Conservation (phyloP, 129 eudicot species). For the Lonicera japonica region DNA sequence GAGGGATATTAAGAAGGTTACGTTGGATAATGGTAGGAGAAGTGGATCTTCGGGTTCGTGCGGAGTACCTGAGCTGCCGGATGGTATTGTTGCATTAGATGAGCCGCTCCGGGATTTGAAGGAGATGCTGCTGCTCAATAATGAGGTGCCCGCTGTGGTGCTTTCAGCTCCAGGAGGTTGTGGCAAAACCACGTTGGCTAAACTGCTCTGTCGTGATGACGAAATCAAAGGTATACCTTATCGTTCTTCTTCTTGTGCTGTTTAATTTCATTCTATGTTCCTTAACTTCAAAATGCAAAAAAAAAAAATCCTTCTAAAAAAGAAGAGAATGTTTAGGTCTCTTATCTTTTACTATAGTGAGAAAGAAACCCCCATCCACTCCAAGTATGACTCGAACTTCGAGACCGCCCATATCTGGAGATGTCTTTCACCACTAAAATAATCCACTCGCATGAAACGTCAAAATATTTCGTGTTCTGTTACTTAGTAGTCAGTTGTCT, state of each 20-base stretch:
- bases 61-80: conserved; percentile 24
- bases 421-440: too few relatives aligned
- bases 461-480: too few relatives aligned
- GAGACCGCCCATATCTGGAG: too few relatives aligned
- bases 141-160: conserved; percentile 6
- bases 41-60: conserved; percentile 10
- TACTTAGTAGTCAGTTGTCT: too few relatives aligned
- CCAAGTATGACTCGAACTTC: too few relatives aligned
- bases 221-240: conserved; percentile 21
- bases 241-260: not conserved
- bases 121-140: conserved; percentile 15
- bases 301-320: too few relatives aligned
- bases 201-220: conserved; percentile 38
- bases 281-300: not conserved
- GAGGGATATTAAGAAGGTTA: conserved; percentile 3
- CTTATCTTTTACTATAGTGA: too few relatives aligned
- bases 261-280: not conserved
- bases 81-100: conserved; percentile 29
- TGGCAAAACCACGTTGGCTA: conserved; percentile 53
- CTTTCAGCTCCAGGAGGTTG: conserved; percentile 47
- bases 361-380: too few relatives aligned
- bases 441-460: too few relatives aligned
- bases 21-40: not conserved
- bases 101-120: conserved; percentile 21
- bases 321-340: too few relatives aligned